Evolutionary conservation across 192 early-diverging fungal genomes (phyloP), one percentile per base, ranked within the genome.

Genomic region (Linnemannia exigua): DNA sequence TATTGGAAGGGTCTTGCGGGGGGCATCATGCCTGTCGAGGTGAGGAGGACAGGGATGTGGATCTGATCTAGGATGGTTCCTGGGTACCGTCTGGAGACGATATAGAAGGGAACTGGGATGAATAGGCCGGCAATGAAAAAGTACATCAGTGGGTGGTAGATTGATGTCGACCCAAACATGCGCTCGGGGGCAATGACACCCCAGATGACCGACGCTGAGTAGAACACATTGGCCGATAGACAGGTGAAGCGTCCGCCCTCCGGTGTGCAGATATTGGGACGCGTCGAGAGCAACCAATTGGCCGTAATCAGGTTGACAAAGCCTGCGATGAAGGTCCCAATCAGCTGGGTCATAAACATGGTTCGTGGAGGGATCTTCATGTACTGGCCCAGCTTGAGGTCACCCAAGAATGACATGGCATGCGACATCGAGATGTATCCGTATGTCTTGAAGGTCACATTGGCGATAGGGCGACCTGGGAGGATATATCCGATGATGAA

Each of bases 331-430:
- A 87, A 36, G 5, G 94, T 95, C 33, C 95, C 93, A 33, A 89
- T 74, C 36, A 93, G 50, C 80, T 95, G 95, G 28, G 88, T 82
- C 31, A 89, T 75, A 79, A 96, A 94, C 88, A 96, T 90, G 46
- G 84, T 74, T 47, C 87, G 88, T 9, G 95, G 95, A 1, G 93
- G 91, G 33, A 96, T 92, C 82, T 96, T 95, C 88, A 94, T 90
- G 87, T 95, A 95, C 72, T 94, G 93, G 0, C 94, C 93, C 88
- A 96, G 87, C 77, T 97, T 97, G 36, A 97, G 84, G 85, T 96
- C 95, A 46, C 77, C 54, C 5, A 95, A 74, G 38, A 98, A 93
- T 31, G 91, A 89, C 46, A 98, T 86, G 61, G 94, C 93, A 88
- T 99, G 97, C 19, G 88, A 77, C 92, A 96, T 93, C 20, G 93